phyloP scores from a whole-genome alignment of 2,329 filamentous ascomycete species.

The Tolypocladium ovalisporum region DNA sequence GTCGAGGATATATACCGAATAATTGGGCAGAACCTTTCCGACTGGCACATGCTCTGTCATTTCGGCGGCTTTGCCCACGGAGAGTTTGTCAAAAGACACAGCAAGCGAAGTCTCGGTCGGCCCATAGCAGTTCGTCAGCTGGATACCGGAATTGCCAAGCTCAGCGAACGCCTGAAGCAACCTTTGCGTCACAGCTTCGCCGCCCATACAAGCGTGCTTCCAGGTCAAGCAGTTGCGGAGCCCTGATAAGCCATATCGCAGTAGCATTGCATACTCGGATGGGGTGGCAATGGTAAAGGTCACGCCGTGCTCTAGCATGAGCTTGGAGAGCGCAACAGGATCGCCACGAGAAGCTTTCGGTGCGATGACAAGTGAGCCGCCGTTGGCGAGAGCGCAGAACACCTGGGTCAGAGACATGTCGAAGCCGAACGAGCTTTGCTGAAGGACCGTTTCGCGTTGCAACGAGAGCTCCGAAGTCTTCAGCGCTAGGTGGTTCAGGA shows the following conservation, averaged over 20 bases:
- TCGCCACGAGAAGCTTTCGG: conserved; percentile 7
- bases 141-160: background rate
- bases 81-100: conserved; percentile 1
- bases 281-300: conserved; percentile 23
- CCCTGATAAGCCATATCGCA: conserved; percentile 3
- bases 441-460: conserved; percentile 18
- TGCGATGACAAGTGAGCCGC: conserved; percentile 24
- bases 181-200: conserved; percentile 7
- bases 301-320: conserved; percentile 18
- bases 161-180: conserved; percentile 3
- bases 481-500: conserved; percentile 18
- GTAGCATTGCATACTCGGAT: conserved; percentile 21
- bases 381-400: conserved; percentile 21
- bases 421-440: conserved; percentile 28
- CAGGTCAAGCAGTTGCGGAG: background rate
- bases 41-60: conserved; percentile 1
- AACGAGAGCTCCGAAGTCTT: conserved; percentile 8
- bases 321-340: background rate
- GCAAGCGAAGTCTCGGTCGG: conserved; percentile 15
- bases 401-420: conserved; percentile 28
- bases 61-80: background rate
- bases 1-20: conserved; percentile 31
- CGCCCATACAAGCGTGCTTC: conserved; percentile 6
- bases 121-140: conserved; percentile 16
- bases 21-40: conserved; percentile 16